Conservation (phyloP, 2,329 filamentous ascomycete genomes). For the Hymenoscyphus repandus region DNA sequence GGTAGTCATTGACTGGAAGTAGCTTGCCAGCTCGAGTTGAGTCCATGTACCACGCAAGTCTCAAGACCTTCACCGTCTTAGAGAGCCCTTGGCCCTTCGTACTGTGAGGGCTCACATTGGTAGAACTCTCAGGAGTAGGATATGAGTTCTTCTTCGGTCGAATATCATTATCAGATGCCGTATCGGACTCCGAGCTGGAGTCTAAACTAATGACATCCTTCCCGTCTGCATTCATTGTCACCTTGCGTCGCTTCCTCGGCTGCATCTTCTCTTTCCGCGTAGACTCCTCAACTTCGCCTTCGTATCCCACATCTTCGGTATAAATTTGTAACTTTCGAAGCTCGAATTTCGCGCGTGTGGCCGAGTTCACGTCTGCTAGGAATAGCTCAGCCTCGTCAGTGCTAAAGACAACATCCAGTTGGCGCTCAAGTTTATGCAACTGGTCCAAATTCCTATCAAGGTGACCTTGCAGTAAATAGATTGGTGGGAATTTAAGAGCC, state of each 20-base stretch:
- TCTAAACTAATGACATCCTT: constrained; percentile 21
- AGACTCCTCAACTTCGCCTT: neutral
- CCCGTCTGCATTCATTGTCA: constrained; percentile 14
- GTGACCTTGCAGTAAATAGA: constrained; percentile 57
- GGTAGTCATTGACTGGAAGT: constrained; percentile 45
- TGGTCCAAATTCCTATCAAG: too few relatives aligned
- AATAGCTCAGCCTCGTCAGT: constrained; percentile 67
- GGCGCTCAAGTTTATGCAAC: constrained; percentile 7
- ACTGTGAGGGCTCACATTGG: neutral
- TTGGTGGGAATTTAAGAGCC: constrained; percentile 30
- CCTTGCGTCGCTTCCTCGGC: constrained; percentile 33
- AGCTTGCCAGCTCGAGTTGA: constrained; percentile 41
- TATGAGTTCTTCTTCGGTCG: neutral
- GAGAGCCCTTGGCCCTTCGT: neutral
- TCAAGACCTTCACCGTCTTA: constrained; percentile 47
- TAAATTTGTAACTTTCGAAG: constrained; percentile 61
- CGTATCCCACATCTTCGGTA: constrained; percentile 14
- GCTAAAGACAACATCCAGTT: constrained; percentile 62
- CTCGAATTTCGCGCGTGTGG: constrained; percentile 70
- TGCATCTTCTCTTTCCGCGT: constrained; percentile 23
- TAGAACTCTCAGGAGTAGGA: neutral
- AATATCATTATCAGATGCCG: neutral
- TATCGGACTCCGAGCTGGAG: constrained; percentile 13
- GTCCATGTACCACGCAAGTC: constrained; percentile 52
- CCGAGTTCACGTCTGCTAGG: constrained; percentile 66